These are phyloP conservation scores for Amoebophrya sp. DNA, from an alignment of 169 alveolate species.

Conservation along the genomic window DNA sequence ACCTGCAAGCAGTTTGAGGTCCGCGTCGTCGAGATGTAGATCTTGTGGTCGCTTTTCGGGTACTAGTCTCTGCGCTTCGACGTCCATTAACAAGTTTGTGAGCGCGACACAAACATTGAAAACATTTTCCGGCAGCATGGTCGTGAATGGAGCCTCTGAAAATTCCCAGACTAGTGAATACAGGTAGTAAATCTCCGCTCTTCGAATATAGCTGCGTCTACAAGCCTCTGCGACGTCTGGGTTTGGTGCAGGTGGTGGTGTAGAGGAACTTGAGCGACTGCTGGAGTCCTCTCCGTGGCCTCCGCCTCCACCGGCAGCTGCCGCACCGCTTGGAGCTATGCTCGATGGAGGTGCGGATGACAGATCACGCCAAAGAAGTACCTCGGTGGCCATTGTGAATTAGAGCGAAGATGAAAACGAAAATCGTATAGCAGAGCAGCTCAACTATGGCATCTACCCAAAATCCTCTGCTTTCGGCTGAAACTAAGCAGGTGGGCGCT, in stretches of 20 bases:
- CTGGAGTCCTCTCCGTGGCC: no score
- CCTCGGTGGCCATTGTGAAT: conserved; percentile 15
- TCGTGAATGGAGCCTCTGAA: neutral
- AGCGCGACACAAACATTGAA: neutral
- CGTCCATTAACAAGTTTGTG: neutral
- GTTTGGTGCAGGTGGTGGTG: neutral
- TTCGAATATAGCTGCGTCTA: neutral
- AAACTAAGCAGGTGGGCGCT: no score
- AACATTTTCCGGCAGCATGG: neutral
- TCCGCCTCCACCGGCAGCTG: no score
- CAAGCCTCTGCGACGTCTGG: neutral
- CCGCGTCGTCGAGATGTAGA: neutral
- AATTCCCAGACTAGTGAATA: neutral
- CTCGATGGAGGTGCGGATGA: neutral
- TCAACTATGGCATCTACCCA: no score
- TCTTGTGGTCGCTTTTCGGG: neutral
- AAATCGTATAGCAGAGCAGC: no score
- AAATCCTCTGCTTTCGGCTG: no score
- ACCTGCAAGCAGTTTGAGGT: no score
- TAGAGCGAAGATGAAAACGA: no score
- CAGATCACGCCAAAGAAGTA: neutral
- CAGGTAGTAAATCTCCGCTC: conserved; percentile 18
- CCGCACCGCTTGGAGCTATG: no score
- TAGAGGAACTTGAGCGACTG: neutral
- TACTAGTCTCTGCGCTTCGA: neutral